Evolutionary conservation across 768 basidiomycete species (phyloP).

Genomic region (Cystobasidium ongulense): DNA sequence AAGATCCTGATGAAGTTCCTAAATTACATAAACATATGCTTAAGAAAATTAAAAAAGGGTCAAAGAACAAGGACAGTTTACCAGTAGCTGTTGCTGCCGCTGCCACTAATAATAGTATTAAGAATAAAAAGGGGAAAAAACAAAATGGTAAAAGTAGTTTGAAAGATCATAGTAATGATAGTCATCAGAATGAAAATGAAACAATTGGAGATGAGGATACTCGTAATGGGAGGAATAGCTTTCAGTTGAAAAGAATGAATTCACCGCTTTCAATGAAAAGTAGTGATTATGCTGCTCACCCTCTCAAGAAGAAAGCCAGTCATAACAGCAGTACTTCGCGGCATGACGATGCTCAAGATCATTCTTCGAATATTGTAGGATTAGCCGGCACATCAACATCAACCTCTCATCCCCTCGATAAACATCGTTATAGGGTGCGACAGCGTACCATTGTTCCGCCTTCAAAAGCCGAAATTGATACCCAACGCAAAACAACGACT

Average conservation of each 20-base stretch:
- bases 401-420: neutral
- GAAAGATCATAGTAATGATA: no score
- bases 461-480: neutral
- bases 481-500: neutral
- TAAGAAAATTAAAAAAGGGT: neutral
- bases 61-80: neutral
- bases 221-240: neutral
- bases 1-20: conserved; percentile 7
- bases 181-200: neutral
- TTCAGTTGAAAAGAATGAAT: neutral
- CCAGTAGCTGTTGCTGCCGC: neutral
- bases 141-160: neutral
- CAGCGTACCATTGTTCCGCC: neutral
- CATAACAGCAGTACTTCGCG: neutral
- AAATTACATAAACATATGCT: neutral
- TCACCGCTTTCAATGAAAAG: neutral
- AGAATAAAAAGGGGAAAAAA: neutral
- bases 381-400: neutral
- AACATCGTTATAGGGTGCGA: neutral
- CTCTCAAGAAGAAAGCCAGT: neutral
- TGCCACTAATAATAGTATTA: neutral
- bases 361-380: neutral
- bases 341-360: neutral
- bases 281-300: neutral
- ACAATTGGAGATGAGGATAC: neutral